phyloP scores from a whole-genome alignment of 441 rosid species.

The Jatropha podagrica region DNA sequence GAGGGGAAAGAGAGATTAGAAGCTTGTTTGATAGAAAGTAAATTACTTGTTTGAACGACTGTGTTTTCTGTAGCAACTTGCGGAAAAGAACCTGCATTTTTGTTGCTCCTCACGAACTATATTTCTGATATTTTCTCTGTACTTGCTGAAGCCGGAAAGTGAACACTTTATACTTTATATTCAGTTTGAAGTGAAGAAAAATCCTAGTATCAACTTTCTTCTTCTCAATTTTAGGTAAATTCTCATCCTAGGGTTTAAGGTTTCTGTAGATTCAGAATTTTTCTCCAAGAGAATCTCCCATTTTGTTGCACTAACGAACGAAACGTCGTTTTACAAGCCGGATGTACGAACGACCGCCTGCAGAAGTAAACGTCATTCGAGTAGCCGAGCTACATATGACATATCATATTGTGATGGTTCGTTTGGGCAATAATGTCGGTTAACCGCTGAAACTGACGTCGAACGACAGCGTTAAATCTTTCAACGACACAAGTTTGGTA shows the following conservation, averaged over 20 bases:
- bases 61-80: constrained; percentile 41
- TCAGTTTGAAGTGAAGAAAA: neutral
- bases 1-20: neutral
- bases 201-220: neutral
- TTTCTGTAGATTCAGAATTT: neutral
- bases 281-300: neutral
- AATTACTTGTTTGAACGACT: constrained; percentile 41
- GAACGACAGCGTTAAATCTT: no score
- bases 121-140: neutral
- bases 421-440: no score
- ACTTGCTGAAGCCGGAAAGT: neutral
- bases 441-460: no score
- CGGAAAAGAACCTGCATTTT: constrained; percentile 46
- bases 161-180: neutral
- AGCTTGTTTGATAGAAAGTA: constrained; percentile 4
- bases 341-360: no score
- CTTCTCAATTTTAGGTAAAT: neutral
- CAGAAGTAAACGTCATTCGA: no score
- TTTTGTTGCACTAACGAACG: neutral
- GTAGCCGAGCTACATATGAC: no score
- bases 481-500: no score
- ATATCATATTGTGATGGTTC: no score
- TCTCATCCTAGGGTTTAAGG: constrained; percentile 21
- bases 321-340: neutral
- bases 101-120: neutral